phyloP scores from a whole-genome alignment of 2,329 filamentous ascomycete species.

The Sporothrix protearum region DNA sequence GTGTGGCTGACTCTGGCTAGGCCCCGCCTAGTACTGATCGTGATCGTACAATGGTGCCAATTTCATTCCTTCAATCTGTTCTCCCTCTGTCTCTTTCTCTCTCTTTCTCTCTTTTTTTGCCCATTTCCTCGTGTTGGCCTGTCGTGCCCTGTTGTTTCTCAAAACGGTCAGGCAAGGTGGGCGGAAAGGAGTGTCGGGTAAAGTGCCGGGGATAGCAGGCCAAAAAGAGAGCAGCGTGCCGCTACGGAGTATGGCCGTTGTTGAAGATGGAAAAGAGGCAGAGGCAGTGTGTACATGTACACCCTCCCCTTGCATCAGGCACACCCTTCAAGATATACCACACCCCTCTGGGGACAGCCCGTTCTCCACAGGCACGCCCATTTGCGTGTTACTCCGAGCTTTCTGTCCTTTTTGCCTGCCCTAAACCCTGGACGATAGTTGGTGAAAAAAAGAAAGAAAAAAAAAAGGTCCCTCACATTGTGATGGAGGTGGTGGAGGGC shows the following conservation, averaged over 20 bases:
- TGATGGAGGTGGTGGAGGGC: background rate
- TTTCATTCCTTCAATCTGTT: too few species aligned
- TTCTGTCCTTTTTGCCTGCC: background rate
- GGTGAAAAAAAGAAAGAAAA: background rate
- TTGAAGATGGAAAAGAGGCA: background rate
- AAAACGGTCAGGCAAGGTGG: slow-evolving; percentile 16
- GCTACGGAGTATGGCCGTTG: background rate
- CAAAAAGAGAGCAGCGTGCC: slow-evolving; percentile 26
- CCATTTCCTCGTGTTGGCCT: background rate
- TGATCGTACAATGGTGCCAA: background rate
- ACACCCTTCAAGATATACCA: background rate
- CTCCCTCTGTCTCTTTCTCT: too few species aligned
- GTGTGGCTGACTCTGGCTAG: background rate
- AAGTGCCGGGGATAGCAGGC: slow-evolving; percentile 24
- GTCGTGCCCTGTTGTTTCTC: slow-evolving; percentile 19
- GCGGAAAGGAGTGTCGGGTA: slow-evolving; percentile 27
- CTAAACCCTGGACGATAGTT: background rate
- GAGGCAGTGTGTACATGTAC: too few species aligned
- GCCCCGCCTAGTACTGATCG: background rate
- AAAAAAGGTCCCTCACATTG: background rate
- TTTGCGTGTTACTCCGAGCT: background rate
- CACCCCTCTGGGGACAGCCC: background rate
- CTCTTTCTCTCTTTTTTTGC: background rate
- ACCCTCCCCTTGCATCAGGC: background rate
- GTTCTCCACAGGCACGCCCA: background rate